A percentile compares a stretch with the other conserved stretches of the same genome.
Evolutionary conservation across 2,329 filamentous ascomycete genomes (phyloP).

Genomic region (Gaeumannomyces tritici): DNA sequence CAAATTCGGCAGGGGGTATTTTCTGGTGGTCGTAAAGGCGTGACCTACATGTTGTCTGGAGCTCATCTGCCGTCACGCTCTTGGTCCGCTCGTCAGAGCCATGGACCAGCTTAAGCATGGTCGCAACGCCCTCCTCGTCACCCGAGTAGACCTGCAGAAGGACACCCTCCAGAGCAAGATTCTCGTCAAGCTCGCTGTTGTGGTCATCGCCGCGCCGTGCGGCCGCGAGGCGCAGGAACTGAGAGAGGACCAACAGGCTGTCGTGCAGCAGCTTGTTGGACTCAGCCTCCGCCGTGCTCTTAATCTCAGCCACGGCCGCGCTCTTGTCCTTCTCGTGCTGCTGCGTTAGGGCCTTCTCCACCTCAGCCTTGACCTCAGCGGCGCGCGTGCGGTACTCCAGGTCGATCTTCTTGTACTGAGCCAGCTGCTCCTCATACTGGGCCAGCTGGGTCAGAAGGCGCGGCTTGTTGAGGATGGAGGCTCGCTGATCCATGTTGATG

Average conservation of each 20-base stretch:
- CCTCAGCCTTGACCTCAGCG: conserved; percentile 46
- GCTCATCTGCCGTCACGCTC: conserved; percentile 53
- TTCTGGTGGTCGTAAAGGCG: neutral
- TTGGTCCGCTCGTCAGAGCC: conserved; percentile 58
- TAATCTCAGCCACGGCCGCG: conserved; percentile 40
- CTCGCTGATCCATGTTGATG: conserved; percentile 74
- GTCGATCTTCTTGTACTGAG: conserved; percentile 66
- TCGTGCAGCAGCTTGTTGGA: conserved; percentile 48
- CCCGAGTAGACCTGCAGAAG: conserved; percentile 71
- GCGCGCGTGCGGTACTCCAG: conserved; percentile 58
- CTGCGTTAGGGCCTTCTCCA: conserved; percentile 46
- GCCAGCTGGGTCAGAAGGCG: conserved; percentile 56
- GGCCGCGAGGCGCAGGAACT: conserved; percentile 72
- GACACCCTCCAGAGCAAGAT: conserved; percentile 71
- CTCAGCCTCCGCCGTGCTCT: conserved; percentile 45
- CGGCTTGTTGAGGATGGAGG: conserved; percentile 69
- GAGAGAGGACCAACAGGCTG: conserved; percentile 61
- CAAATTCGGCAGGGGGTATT: neutral
- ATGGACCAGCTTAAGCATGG: conserved; percentile 69
- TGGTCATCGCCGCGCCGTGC: conserved; percentile 63
- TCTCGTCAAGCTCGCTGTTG: conserved; percentile 58
- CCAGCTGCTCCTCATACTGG: conserved; percentile 64
- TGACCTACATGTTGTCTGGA: conserved; percentile 59
- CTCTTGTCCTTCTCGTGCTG: conserved; percentile 44
- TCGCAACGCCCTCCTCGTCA: conserved; percentile 62